Evolutionary conservation across 129 eudicot genomes (phyloP), one percentile per base, ranked within the genome.

Genomic region (Saposhnikovia divaricata): DNA sequence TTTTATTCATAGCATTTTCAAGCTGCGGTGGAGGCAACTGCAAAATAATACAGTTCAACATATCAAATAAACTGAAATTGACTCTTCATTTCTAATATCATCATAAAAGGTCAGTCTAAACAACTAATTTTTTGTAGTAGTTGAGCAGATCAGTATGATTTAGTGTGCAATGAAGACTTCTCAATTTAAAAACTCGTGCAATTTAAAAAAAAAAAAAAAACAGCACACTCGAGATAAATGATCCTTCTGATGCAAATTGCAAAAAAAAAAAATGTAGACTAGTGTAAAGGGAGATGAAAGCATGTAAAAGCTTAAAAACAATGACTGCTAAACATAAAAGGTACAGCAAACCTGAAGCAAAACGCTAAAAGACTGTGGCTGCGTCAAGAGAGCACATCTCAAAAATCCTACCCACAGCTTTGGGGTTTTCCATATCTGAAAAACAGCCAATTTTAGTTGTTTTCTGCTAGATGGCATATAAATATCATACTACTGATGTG

Each of bases 401-500:
- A 90, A 81, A 84, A 96, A 96, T 77, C 99, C 99, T 46, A 89
- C 99, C 99, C 99, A 96, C 45, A 89, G 91, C 90, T 92, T 96
- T 74, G 93, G 99, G 81, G 87, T 81, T 82, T 96, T 96, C 99
- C 99, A 96, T 80, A 96, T 92, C 99, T 96, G 88, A 66, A 82
- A 39, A 27, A 74, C 37, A 70, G 65, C 51, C 15, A 46, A 25
- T 77, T 42, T 61, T 45, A 77, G 63, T 9, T 65, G 40, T 43
- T 76, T 43, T 27, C 61, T 39, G 80, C 77, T 57, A 55, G 76
- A 79, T 44, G 46, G 40, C 31, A 59, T 12, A 45, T 39, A 82
- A 21, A 12, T 5, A n/a, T 40, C 59, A n/a, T n/a, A 13, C 0
- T 45, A 9, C 37, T 4, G 39, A 75, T n/a, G 47, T 16, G 18